Percentiles rank a stretch among this genome's conserved stretches.
These are phyloP conservation scores for Colletotrichum chlorophyti DNA, from an alignment of 2,329 filamentous ascomycete genomes.

Conservation along the genomic window DNA sequence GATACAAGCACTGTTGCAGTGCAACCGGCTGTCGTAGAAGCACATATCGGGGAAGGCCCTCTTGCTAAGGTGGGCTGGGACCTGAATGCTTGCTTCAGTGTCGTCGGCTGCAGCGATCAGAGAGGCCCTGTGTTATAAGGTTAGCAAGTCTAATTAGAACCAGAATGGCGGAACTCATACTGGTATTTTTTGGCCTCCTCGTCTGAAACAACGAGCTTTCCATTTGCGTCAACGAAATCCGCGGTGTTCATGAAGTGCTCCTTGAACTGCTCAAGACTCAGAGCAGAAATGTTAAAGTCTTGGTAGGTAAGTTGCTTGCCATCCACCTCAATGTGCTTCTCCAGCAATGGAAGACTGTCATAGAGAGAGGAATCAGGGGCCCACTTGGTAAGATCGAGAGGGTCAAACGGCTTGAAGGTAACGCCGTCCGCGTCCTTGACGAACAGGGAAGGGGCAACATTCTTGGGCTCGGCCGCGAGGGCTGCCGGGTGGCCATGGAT, in stretches of 20 bases:
- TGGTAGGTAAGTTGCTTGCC: conserved; percentile 1
- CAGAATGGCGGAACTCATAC: background rate
- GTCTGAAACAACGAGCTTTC: background rate
- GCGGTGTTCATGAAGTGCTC: background rate
- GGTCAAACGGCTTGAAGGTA: background rate
- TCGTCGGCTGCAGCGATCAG: background rate
- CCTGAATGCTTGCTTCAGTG: background rate
- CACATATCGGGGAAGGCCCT: conserved; percentile 4
- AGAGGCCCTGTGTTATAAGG: background rate
- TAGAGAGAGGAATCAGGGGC: background rate
- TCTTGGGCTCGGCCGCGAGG: background rate
- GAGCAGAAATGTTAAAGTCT: conserved; percentile 4
- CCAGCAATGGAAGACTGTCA: background rate
- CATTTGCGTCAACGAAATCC: background rate
- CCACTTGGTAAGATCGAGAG: background rate
- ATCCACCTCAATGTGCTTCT: conserved; percentile 1
- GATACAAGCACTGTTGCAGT: background rate
- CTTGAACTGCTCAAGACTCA: conserved; percentile 4
- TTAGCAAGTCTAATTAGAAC: background rate
- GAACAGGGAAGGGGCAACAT: background rate
- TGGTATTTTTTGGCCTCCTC: background rate
- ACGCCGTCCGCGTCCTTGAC: background rate
- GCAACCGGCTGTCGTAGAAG: conserved; percentile 1
- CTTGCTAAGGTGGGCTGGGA: background rate
- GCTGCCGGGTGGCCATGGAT: background rate